Evolutionary conservation across 2,329 filamentous ascomycete species (phyloP).

Genomic region (Fusarium miscanthi): DNA sequence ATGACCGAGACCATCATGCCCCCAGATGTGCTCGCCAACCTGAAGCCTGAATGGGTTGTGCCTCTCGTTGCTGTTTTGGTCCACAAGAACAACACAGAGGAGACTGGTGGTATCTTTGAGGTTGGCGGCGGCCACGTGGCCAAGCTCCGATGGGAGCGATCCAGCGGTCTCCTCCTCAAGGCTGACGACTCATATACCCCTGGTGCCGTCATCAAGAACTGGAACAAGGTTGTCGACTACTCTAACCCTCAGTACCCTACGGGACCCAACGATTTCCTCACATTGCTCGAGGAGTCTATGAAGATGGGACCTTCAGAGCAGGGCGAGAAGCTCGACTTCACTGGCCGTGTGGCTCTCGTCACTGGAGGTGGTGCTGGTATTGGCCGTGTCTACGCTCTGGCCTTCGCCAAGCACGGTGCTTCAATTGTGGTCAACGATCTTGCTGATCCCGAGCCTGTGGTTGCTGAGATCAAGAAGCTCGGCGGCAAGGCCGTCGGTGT

Average conservation of each 20-base stretch:
- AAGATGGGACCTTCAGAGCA: constrained; percentile 78
- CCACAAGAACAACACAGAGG: constrained; percentile 83
- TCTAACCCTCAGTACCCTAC: constrained; percentile 81
- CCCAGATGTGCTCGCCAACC: constrained; percentile 84
- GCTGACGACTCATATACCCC: constrained; percentile 89
- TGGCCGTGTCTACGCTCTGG: constrained; percentile 88
- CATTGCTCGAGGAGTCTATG: constrained; percentile 83
- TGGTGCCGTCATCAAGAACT: constrained; percentile 87
- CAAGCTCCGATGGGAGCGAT: constrained; percentile 95
- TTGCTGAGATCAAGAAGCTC: constrained; percentile 89
- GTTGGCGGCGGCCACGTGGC: constrained; percentile 91
- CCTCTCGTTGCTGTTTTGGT: constrained; percentile 89
- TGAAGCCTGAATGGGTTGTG: constrained; percentile 95
- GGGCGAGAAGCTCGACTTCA: constrained; percentile 82
- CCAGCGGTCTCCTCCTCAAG: constrained; percentile 88
- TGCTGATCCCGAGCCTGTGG: constrained; percentile 89
- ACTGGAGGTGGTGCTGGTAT: constrained; percentile 92
- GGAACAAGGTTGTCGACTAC: constrained; percentile 89
- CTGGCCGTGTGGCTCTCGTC: constrained; percentile 84
- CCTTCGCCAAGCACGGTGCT: constrained; percentile 86
- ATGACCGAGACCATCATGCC: constrained; percentile 98
- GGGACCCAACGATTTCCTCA: constrained; percentile 89
- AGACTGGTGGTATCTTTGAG: constrained; percentile 93
- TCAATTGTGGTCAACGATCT: constrained; percentile 95
- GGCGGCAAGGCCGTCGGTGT: constrained; percentile 92